Evolutionary conservation across 148 eudicot species (phyloP), one percentile per base, ranked within the genome.

Genomic region (Rhododendron simsii): DNA sequence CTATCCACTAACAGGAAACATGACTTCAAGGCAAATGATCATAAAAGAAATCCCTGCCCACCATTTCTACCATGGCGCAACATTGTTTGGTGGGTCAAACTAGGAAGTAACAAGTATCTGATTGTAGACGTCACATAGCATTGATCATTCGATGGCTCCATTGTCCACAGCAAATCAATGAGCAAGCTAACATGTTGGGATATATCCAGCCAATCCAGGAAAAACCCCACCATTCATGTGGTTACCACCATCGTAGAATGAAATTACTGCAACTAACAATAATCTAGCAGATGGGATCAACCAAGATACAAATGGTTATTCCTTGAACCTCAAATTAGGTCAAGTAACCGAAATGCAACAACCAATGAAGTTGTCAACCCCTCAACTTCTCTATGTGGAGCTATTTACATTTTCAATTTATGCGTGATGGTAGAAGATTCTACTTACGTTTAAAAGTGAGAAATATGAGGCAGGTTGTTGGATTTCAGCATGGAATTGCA

Each of bases 51-150:
- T 3, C 21, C 71, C 13, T 47, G 57, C 79, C 47, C 33, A 71
- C 18, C 44, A 69, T 47, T 84, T 37, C 81, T 71, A 33, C 81
- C 41, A 86, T n/a, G 84, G 73, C n/a, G 23, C 71, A 53, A 39
- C 35, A 48, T 50, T 41, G 20, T 84, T 63, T 16, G 53, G 82
- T 21, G 13, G 26, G n/a, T 65, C 71, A 65, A 65, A 65, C 30
- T 48, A 57, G 59, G 53, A 81, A 55, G 69, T 57, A 26, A 16
- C 48, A 57, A 81, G 59, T 39, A 44, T 63, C 77, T 35, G 47
- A 7, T 45, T 41, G 37, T 13, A 26, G 23, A 44, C 39, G 23
- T 83, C 77, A 26, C 23, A 14, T 67, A 67, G 78, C 39, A 5
- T 37, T n/a, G 69, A 3, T 61, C 55, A 2, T 65, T 55, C 15